phyloP scores from a whole-genome alignment of 768 basidiomycete species.

The Amanita rimosa region DNA sequence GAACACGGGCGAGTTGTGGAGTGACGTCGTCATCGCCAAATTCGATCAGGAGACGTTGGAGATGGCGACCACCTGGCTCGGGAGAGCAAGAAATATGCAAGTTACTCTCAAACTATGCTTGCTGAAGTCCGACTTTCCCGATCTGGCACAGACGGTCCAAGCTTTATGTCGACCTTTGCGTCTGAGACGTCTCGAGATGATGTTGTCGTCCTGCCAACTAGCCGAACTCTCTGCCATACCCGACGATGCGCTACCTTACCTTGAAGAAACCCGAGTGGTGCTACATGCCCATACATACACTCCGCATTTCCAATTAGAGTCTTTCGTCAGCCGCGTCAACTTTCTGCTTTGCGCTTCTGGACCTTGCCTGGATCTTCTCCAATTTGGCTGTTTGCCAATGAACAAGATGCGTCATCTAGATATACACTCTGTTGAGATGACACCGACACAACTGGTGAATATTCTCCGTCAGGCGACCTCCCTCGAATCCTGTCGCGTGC shows the following conservation, averaged over 20 bases:
- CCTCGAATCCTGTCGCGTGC: not conserved
- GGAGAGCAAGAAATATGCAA: not conserved
- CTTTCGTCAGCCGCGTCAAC: not conserved
- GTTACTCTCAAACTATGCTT: not conserved
- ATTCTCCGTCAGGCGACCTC: not conserved
- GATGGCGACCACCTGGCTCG: not conserved
- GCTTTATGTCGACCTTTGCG: not conserved
- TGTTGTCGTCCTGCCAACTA: not conserved
- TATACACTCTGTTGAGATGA: not conserved
- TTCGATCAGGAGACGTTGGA: not conserved
- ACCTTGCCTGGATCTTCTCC: not conserved
- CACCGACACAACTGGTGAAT: not conserved
- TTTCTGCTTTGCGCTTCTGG: constrained; percentile 2
- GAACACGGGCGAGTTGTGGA: constrained; percentile 1
- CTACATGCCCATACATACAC: not conserved
- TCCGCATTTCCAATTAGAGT: not conserved
- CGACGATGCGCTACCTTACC: not conserved
- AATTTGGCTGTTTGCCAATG: not conserved
- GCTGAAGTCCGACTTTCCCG: not conserved
- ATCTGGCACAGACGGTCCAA: not conserved
- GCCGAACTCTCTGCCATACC: not conserved
- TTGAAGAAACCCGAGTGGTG: not conserved
- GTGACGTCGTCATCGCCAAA: not conserved
- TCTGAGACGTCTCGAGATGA: not conserved
- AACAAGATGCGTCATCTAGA: not conserved